Conservation (phyloP, 139 green algal genomes). For the Asterochloris erici region DNA sequence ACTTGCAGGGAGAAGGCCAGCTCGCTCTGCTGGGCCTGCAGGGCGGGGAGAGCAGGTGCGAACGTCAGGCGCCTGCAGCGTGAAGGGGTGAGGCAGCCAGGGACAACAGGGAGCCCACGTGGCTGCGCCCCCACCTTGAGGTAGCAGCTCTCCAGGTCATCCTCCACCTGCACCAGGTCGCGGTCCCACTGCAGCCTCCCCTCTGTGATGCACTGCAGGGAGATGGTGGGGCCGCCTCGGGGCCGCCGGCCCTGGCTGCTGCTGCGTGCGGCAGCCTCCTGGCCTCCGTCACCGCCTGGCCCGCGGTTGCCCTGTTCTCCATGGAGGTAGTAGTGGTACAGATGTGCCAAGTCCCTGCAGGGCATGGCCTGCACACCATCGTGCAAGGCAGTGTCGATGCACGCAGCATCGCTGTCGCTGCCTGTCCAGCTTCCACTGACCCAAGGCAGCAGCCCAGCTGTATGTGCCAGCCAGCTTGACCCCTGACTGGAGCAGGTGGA, state of each 20-base stretch:
- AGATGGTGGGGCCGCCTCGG: slow-evolving; percentile 31
- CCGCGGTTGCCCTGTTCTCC: slow-evolving; percentile 51
- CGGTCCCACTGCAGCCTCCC: slow-evolving; percentile 27
- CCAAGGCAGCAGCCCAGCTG: no score
- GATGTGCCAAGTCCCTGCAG: slow-evolving; percentile 64
- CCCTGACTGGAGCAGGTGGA: background rate
- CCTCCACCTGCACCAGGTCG: slow-evolving; percentile 53
- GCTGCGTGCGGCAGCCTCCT: background rate
- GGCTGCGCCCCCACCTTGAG: slow-evolving; percentile 23
- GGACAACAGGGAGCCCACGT: no score
- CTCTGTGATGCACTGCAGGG: slow-evolving; percentile 37
- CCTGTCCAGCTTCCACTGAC: no score
- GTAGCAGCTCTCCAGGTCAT: slow-evolving; percentile 73
- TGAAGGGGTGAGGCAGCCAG: no score
- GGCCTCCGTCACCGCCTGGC: background rate
- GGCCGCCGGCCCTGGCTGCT: background rate
- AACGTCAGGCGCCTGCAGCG: no score
- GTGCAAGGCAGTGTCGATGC: no score
- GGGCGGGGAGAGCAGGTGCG: no score
- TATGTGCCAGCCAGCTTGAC: no score
- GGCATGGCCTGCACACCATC: no score
- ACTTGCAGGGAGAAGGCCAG: slow-evolving; percentile 68
- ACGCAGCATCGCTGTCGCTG: no score
- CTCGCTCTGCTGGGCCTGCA: slow-evolving; percentile 25
- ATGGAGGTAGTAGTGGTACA: slow-evolving; percentile 89